Base-by-base conservation (phyloP, 176 grass and related monocot species). In the Leersia perrieri region DNA sequence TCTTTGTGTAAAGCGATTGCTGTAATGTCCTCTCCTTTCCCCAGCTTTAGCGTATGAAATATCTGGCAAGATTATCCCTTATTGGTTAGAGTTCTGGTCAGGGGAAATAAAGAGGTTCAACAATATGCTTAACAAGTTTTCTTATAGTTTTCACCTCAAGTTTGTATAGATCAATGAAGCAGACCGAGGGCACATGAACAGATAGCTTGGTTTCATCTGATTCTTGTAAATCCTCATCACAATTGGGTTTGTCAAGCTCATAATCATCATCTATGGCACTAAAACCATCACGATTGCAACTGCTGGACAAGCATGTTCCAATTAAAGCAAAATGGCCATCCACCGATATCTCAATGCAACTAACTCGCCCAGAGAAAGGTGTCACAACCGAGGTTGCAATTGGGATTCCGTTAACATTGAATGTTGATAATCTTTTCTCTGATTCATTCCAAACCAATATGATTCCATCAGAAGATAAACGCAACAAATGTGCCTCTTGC, bases 381-480 rank as follows among this genome's bases (percentile, higher is more conserved):
- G 79, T 93, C 47, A 99, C n/a, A 74, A 86, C 67, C 22, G 76
- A 82, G 11, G 79, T 91, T 29, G 84, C 67, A 75, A 93, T 82
- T 39, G 82, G 82, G 32, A 95, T 83, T 72, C 96, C 96, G 60
- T 95, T 99, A 64, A 99, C 90, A 64, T 90, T 95, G 79, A 99
- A 95, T 77, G 87, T 99, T 33, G 87, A 92, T 60, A 99, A 35
- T 62, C 76, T 93, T 86, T 91, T 95, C 79, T 88, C 87, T 2
- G 39, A 34, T 82, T 90, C 88, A 66, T 91, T 95, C 96, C 96
- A 99, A 85, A 88, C 51, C 71, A 98, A 88, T 66, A 98, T 67
- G n/a, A 98, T 88, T 75, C 96, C 96, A 83, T 93, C 82, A 88
- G 71, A 89, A 86, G 96, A 98, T 63, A 98, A 68, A 51, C 96